Conservation (phyloP, 345 rosid genomes). For the Citrus sp. region DNA sequence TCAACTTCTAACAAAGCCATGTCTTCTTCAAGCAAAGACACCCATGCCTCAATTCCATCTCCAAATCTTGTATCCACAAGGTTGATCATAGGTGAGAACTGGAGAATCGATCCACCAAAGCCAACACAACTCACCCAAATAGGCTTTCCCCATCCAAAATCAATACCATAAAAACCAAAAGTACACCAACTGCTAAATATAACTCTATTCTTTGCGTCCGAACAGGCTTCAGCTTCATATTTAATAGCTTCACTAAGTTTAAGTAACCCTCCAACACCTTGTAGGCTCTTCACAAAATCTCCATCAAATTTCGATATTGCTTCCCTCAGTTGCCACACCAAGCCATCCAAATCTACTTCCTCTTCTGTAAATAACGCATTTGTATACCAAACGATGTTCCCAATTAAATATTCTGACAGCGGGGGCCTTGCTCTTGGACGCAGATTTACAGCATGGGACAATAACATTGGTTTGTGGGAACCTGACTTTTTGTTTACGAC, state of each 20-base stretch:
- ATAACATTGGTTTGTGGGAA: constrained; percentile 26
- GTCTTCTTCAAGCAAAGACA: no score
- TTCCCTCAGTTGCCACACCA: constrained; percentile 6
- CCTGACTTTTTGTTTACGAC: constrained; percentile 18
- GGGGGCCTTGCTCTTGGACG: constrained; percentile 24
- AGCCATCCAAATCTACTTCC: not conserved
- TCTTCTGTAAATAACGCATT: not conserved
- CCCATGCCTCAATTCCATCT: no score
- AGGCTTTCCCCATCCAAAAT: constrained; percentile 38
- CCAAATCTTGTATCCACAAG: no score
- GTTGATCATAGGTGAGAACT: no score
- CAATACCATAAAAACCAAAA: not conserved
- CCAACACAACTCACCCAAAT: constrained; percentile 13
- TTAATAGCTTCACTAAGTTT: not conserved
- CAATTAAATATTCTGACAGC: constrained; percentile 34
- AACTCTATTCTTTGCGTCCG: constrained; percentile 1
- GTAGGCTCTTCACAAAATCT: constrained; percentile 17
- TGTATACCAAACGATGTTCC: constrained; percentile 39
- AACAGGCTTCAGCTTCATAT: not conserved
- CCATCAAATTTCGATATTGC: constrained; percentile 5
- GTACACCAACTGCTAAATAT: not conserved
- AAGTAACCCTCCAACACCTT: constrained; percentile 8
- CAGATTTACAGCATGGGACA: constrained; percentile 32
- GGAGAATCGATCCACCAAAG: no score
- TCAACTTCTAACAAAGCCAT: no score